Conservation (phyloP, 208 protist genomes). For the Trichomonas tenax region DNA sequence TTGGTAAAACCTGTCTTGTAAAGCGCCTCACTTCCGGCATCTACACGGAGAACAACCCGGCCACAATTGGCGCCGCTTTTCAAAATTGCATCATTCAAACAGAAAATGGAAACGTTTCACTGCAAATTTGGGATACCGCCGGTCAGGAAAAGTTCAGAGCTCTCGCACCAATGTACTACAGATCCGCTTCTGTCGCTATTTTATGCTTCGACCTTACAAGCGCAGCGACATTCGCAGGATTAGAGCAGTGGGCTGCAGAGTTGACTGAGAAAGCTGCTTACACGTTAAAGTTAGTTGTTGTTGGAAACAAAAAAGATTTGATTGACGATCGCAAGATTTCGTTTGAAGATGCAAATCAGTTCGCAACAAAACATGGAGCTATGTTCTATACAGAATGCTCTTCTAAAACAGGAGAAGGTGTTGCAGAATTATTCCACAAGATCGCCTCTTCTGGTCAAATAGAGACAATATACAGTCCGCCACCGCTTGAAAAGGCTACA, state of each 20-base stretch:
- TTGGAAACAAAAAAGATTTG: not conserved
- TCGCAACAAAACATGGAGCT: not conserved
- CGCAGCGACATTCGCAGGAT: not conserved
- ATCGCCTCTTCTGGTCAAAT: not conserved
- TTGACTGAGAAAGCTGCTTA: not conserved
- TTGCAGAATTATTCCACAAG: not conserved
- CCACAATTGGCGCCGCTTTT: not conserved
- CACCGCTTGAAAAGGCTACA: no score
- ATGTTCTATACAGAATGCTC: not conserved
- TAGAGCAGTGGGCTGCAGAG: not conserved
- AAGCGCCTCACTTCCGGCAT: not conserved
- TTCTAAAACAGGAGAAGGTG: not conserved
- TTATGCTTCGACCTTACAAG: not conserved
- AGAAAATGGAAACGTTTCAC: not conserved
- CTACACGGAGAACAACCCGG: not conserved
- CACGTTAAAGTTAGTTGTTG: not conserved
- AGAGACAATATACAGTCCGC: no score
- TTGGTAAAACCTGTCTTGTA: not conserved
- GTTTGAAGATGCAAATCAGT: not conserved
- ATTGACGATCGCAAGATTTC: not conserved
- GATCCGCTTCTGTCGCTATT: not conserved
- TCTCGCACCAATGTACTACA: not conserved
- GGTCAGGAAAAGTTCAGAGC: not conserved
- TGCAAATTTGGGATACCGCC: not conserved
- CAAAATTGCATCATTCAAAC: not conserved